Conservation (phyloP, 768 basidiomycete genomes). For the Lentinula boryana region DNA sequence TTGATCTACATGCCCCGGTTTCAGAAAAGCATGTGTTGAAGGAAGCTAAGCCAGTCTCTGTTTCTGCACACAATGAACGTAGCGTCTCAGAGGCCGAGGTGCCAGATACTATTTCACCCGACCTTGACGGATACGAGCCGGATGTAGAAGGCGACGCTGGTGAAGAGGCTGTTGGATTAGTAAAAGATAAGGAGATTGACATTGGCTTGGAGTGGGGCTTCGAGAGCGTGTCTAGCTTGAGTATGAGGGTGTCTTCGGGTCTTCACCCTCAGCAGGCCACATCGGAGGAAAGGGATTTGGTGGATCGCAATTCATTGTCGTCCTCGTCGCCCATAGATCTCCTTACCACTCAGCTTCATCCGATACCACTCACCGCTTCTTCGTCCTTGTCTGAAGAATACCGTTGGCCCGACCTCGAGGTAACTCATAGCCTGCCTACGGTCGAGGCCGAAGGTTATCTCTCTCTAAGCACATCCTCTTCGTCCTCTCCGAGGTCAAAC, state of each 20-base stretch:
- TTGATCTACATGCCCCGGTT: constrained; percentile 3
- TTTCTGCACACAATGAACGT: not conserved
- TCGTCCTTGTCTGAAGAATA: not conserved
- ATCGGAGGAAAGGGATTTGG: not conserved
- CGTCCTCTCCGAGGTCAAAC: not conserved
- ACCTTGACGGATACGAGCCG: not conserved
- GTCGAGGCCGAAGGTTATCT: not conserved
- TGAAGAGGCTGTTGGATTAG: not conserved
- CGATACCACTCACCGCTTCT: not conserved
- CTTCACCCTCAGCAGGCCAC: not conserved
- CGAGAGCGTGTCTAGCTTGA: constrained; percentile 1
- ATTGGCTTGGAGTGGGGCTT: constrained; percentile 2
- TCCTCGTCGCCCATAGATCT: not conserved
- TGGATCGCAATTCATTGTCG: not conserved
- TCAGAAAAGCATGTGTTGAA: not conserved
- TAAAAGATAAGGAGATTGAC: not conserved
- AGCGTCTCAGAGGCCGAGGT: not conserved
- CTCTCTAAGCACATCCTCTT: not conserved
- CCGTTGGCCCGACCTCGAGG: not conserved
- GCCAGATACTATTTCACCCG: not conserved
- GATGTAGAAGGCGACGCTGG: not conserved
- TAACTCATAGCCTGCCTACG: not conserved
- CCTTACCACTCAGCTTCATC: not conserved
- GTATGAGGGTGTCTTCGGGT: not conserved
- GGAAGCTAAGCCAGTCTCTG: not conserved